A percentile compares a stretch with the other conserved stretches of the same genome.
These are phyloP conservation scores for Cucurbita maxima DNA, from an alignment of 306 rosid species.

Conservation along the genomic window DNA sequence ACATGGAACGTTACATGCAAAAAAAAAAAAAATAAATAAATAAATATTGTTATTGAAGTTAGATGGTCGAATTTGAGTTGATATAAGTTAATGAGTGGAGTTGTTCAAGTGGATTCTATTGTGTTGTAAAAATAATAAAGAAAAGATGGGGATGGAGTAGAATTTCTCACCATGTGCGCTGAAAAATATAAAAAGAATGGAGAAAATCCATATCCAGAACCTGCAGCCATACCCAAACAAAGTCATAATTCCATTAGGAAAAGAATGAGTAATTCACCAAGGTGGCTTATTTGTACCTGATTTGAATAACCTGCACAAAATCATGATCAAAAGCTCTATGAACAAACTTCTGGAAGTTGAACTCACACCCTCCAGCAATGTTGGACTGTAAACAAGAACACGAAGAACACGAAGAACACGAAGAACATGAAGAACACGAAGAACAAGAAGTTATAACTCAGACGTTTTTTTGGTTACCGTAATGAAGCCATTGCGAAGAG, in stretches of 20 bases:
- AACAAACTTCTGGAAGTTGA: conserved; percentile 50
- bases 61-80: too few relatives aligned
- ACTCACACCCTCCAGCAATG: conserved; percentile 23
- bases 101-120: not conserved
- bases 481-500: conserved; percentile 52
- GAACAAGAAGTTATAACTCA: not conserved
- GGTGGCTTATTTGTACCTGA: conserved; percentile 16
- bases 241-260: not conserved
- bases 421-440: not conserved
- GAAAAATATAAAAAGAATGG: conserved; percentile 35
- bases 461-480: conserved; percentile 22
- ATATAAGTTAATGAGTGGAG: too few relatives aligned
- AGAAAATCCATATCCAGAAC: conserved; percentile 53
- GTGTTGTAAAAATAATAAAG: not conserved
- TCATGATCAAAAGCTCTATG: conserved; percentile 44
- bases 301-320: conserved; percentile 46
- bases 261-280: not conserved
- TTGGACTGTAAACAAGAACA: conserved; percentile 24
- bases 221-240: conserved; percentile 20
- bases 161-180: conserved; percentile 34
- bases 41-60: too few relatives aligned
- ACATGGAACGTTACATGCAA: too few relatives aligned
- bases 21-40: too few relatives aligned
- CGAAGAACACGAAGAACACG: not conserved
- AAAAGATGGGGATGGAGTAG: not conserved